These are phyloP conservation scores for Diaporthe ilicicola DNA, from an alignment of 2,329 filamentous ascomycete species.

Conservation along the genomic window DNA sequence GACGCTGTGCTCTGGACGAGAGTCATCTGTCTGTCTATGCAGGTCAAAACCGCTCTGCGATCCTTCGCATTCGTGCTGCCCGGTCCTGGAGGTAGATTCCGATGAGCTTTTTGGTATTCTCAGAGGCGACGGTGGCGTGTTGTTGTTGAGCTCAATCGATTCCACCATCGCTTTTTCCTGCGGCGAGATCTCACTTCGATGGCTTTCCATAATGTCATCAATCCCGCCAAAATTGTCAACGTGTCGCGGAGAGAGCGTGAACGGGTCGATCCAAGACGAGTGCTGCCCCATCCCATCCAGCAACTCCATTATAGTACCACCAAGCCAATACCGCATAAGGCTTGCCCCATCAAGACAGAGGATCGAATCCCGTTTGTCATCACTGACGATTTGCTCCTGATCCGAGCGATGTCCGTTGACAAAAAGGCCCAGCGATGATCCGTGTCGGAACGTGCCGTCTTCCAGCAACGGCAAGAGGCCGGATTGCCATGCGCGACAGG, in stretches of 20 bases:
- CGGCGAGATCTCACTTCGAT: too few relatives aligned
- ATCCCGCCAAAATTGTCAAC: too few relatives aligned
- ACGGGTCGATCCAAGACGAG: slow-evolving; percentile 18
- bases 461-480: slow-evolving; percentile 24
- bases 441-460: not conserved
- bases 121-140: not conserved
- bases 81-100: not conserved
- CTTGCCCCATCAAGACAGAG: not conserved
- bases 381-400: not conserved
- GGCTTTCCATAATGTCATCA: too few relatives aligned
- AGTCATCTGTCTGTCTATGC: not conserved
- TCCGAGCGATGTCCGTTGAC: not conserved
- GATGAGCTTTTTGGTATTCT: not conserved
- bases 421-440: not conserved
- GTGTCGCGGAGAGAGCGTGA: not conserved
- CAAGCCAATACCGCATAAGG: slow-evolving; percentile 20
- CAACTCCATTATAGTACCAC: slow-evolving; percentile 19
- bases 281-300: not conserved
- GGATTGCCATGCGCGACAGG: slow-evolving; percentile 25
- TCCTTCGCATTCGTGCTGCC: not conserved
- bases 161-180: not conserved
- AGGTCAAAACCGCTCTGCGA: not conserved
- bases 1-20: not conserved
- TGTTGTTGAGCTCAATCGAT: not conserved
- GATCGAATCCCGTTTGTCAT: not conserved